Percentiles rank a stretch among this genome's conserved stretches.
Evolutionary conservation across 768 basidiomycete species (phyloP).

Genomic region (Lactifluus rugatus): DNA sequence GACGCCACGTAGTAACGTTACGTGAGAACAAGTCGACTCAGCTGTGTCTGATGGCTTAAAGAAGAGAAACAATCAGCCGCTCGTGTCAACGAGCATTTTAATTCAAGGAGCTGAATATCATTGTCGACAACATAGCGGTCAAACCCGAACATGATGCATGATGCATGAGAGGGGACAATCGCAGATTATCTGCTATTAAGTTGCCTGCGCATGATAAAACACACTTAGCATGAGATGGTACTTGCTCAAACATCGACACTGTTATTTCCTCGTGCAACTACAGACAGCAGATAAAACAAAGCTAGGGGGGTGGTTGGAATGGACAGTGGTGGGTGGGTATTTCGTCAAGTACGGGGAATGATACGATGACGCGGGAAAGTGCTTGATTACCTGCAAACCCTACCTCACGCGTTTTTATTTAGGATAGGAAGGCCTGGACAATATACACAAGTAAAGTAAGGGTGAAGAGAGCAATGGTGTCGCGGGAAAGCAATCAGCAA

Average conservation of each 20-base stretch:
- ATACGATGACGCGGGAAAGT: background rate
- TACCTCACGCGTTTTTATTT: background rate
- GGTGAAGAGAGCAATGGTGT: conserved; percentile 4
- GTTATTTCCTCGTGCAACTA: background rate
- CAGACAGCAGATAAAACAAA: conserved; percentile 6
- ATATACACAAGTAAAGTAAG: conserved; percentile 2
- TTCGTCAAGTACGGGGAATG: background rate
- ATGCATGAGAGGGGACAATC: too few species aligned
- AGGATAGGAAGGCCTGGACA: background rate
- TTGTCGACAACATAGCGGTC: too few species aligned
- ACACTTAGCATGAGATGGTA: background rate
- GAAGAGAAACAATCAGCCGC: too few species aligned
- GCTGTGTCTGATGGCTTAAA: too few species aligned
- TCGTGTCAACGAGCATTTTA: too few species aligned
- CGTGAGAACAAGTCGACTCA: too few species aligned
- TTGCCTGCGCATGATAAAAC: too few species aligned
- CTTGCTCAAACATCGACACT: background rate
- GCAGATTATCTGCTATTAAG: too few species aligned
- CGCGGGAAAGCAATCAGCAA: conserved; percentile 1
- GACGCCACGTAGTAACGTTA: too few species aligned
- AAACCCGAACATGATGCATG: too few species aligned
- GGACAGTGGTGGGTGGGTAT: background rate
- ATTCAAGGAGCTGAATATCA: too few species aligned
- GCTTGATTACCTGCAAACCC: background rate
- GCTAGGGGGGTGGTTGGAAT: background rate